phyloP scores from a whole-genome alignment of 2,329 filamentous ascomycete species.

The Tolypocladium capitatum region DNA sequence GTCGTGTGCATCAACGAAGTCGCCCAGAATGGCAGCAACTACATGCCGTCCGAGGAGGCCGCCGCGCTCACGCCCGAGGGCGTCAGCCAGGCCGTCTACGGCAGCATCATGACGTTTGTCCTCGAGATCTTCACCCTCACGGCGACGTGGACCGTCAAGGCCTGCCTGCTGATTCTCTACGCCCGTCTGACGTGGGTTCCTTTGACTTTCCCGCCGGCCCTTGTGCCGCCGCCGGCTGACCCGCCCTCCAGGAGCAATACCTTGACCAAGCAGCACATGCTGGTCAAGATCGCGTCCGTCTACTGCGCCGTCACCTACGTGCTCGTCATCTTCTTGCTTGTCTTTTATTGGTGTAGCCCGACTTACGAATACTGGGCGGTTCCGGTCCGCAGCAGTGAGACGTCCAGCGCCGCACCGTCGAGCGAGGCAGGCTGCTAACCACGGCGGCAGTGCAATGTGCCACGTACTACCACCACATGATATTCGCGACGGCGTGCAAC shows the following conservation, averaged over 20 bases:
- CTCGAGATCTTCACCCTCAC: conserved; percentile 38
- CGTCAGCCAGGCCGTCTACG: conserved; percentile 28
- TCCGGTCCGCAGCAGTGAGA: conserved; percentile 22
- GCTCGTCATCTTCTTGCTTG: conserved; percentile 34
- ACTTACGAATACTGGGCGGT: conserved; percentile 38
- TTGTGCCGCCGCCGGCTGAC: neutral
- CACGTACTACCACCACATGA: conserved; percentile 32
- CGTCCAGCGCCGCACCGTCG: neutral
- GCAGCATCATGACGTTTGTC: conserved; percentile 41
- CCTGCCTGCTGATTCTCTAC: conserved; percentile 38
- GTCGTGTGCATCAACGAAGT: conserved; percentile 29
- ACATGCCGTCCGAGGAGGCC: conserved; percentile 22
- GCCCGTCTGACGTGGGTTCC: conserved; percentile 33
- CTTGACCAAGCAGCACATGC: conserved; percentile 17
- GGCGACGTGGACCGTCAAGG: conserved; percentile 39
- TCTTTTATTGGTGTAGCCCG: conserved; percentile 40
- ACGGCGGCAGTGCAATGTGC: conserved; percentile 24
- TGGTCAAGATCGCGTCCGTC: conserved; percentile 27
- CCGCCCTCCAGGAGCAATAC: conserved; percentile 10
- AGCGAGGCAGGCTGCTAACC: conserved; percentile 2
- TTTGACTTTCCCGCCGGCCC: neutral
- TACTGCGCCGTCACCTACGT: conserved; percentile 33
- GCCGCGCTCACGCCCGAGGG: conserved; percentile 30
- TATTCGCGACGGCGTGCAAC: conserved; percentile 32
- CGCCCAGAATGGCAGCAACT: conserved; percentile 30